Percentiles rank a stretch among this genome's conserved stretches.
phyloP scores from a whole-genome alignment of 2,329 filamentous ascomycete genomes.

The Chaetomiaceae sp. region DNA sequence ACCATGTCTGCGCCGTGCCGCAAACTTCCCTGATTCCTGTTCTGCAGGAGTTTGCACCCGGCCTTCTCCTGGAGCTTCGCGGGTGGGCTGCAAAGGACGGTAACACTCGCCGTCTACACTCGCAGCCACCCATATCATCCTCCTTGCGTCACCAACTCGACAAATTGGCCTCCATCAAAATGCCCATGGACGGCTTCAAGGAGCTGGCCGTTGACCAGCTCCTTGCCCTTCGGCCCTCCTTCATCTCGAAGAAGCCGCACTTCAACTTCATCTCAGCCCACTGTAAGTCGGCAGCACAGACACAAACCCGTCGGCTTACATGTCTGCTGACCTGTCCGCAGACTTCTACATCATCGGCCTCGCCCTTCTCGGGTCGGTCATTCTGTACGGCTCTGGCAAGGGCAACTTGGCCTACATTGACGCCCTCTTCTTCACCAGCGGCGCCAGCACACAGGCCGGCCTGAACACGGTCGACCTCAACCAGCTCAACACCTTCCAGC shows the following conservation, averaged over 20 bases:
- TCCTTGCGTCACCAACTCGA: no score
- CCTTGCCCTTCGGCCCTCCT: slow-evolving; percentile 48
- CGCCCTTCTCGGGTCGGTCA: slow-evolving; percentile 66
- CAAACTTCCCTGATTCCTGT: slow-evolving; percentile 11
- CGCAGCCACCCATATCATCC: no score
- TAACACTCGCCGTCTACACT: no score
- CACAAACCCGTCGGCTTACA: no score
- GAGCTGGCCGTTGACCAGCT: slow-evolving; percentile 30
- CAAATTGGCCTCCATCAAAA: not conserved
- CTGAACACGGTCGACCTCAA: slow-evolving; percentile 76
- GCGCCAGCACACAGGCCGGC: slow-evolving; percentile 84
- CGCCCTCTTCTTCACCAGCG: slow-evolving; percentile 80
- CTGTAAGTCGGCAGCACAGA: slow-evolving; percentile 47
- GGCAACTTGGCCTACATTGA: slow-evolving; percentile 71
- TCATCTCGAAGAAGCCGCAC: slow-evolving; percentile 55
- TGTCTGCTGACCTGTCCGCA: slow-evolving; percentile 30
- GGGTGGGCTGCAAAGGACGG: no score
- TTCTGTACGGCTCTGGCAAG: slow-evolving; percentile 58
- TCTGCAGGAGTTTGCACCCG: not conserved
- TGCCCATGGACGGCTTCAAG: slow-evolving; percentile 17
- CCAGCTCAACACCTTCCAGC: slow-evolving; percentile 62
- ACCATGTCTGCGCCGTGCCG: slow-evolving; percentile 10
- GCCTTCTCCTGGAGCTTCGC: not conserved
- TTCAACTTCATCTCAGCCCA: slow-evolving; percentile 80
- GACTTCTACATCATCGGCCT: slow-evolving; percentile 76